A percentile compares a stretch with the other conserved stretches of the same genome.
phyloP scores from a whole-genome alignment of 2,329 filamentous ascomycete genomes.

The Hawksworthiomyces lignivorus region DNA sequence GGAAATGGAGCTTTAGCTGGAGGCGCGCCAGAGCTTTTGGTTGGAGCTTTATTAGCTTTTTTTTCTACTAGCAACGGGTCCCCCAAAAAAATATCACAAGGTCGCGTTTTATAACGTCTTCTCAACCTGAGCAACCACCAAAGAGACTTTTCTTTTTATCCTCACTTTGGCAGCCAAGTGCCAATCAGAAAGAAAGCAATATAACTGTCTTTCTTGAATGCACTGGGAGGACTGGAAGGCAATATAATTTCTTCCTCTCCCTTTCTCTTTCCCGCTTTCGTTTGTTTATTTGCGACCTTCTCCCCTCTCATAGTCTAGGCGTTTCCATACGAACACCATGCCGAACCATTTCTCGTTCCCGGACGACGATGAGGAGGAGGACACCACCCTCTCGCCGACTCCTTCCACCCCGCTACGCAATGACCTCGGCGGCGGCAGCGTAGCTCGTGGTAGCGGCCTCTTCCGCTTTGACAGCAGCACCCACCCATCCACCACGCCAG shows the following conservation, averaged over 20 bases:
- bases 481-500: constrained; percentile 44
- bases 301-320: background rate
- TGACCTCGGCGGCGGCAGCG: background rate
- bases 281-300: background rate
- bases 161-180: no score
- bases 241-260: background rate
- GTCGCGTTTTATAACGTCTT: no score
- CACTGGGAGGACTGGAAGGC: background rate
- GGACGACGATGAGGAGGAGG: constrained; percentile 16
- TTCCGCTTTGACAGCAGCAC: constrained; percentile 33
- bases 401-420: constrained; percentile 12
- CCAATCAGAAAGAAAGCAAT: no score
- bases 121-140: no score
- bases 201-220: background rate
- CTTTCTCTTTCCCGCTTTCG: background rate
- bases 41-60: no score
- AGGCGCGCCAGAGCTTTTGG: no score
- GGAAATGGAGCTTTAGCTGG: no score
- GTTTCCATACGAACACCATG: constrained; percentile 7
- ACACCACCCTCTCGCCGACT: constrained; percentile 10
- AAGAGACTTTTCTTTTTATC: no score
- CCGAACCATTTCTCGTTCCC: constrained; percentile 14
- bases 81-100: no score
- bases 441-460: constrained; percentile 18
- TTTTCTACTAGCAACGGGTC: no score